Evolutionary conservation across 2,329 filamentous ascomycete species (phyloP), one percentile per base, ranked within the genome.

Genomic region (Aureobasidium sp.): DNA sequence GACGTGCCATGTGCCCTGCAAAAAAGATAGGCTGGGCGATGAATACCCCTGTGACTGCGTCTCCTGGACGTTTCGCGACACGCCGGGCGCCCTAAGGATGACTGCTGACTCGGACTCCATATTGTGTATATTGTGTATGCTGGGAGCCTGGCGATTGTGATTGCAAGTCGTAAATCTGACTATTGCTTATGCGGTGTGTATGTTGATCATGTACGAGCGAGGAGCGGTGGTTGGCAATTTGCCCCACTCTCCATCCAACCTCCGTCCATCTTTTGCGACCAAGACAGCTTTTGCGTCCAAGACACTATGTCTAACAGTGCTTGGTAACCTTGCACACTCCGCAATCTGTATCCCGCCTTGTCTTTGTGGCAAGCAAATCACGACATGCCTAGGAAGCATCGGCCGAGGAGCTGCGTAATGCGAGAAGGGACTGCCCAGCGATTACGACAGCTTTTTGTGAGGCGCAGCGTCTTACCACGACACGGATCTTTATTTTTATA

Each of bases 1-100:
- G n/a, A 91, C 87, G 68, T 82, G 77, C 88, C 88, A 91, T 63
- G 84, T 88, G 64, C 86, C 79, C 58, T 79, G 75, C 49, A 91
- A 82, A 81, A 83, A 89, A 62, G 80, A 74, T 29, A 84, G 73
- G 2, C 82, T 70, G 5, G 86, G 85, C 1, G 77, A 66, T 15
- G 73, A 64, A 71, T 77, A 77, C 8, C 52, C 71, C 37, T 42
- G 71, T 22, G 68, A 64, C 17, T 53, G 29, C 64, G 42, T 47
- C 20, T 5, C 63, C 51, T 49, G 25, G 64, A 37, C 39, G n/a
- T 17, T 65, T 59, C 49, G 55, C 9, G 63, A 68, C 55, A 59
- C 73, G 52, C 49, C 81, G 1, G 84, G 83, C 9, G 74, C 65
- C 57, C 77, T 78, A 20, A 82, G 70, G 15, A 64, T 45, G 45